These are phyloP conservation scores for Salix purpurea DNA, from an alignment of 345 rosid genomes.

Conservation along the genomic window DNA sequence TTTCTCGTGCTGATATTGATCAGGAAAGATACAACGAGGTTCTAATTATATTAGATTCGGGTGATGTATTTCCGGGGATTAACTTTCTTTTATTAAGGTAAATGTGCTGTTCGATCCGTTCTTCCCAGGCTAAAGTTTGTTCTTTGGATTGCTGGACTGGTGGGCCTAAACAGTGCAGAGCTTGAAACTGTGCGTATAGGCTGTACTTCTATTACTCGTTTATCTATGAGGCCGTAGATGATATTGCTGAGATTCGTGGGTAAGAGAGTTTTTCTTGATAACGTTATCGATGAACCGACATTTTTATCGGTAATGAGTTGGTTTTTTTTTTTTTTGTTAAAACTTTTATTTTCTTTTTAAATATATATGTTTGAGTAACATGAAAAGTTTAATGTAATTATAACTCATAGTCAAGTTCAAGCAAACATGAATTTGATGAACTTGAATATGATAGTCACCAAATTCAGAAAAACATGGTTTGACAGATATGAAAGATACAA, in stretches of 20 bases:
- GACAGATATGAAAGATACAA: too few relatives aligned
- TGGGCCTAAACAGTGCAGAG: slow-evolving; percentile 60
- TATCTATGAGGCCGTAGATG: slow-evolving; percentile 64
- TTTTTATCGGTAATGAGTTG: too few relatives aligned
- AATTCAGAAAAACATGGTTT: too few relatives aligned
- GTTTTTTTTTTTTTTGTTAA: too few relatives aligned
- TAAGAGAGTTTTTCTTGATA: slow-evolving; percentile 9
- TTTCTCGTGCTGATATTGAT: slow-evolving; percentile 69
- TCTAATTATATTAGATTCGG: neutral
- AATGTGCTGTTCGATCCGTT: neutral
- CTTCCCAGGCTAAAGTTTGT: slow-evolving; percentile 78
- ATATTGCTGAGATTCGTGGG: slow-evolving; percentile 82
- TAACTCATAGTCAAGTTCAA: too few relatives aligned
- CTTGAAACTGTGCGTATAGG: slow-evolving; percentile 55
- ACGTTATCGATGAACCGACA: too few relatives aligned
- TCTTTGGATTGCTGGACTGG: slow-evolving; percentile 56
- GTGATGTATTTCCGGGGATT: neutral
- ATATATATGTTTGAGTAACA: too few relatives aligned
- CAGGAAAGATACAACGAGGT: slow-evolving; percentile 74
- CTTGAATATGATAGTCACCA: too few relatives aligned
- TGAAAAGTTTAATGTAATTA: too few relatives aligned
- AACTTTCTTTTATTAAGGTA: neutral
- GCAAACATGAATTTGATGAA: too few relatives aligned
- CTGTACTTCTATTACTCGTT: slow-evolving; percentile 69
- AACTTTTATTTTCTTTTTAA: too few relatives aligned